Evolutionary conservation across 257 asterid species (phyloP), one percentile per base, ranked within the genome.

Genomic region (Solanum etuberosum): DNA sequence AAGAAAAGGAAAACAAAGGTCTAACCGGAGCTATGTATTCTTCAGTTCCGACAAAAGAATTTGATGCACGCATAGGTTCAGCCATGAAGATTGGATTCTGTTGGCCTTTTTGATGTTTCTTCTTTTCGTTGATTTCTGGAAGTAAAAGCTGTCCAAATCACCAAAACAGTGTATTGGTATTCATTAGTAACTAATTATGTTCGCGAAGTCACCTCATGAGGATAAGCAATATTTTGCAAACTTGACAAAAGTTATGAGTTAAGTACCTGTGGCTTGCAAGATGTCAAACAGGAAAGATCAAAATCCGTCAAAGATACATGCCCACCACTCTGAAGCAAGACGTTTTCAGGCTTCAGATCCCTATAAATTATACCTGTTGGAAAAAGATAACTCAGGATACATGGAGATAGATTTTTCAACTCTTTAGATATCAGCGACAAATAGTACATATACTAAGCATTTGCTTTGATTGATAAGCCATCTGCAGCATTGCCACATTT

Each of bases 1-100:
- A 46, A 4, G 20, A 63, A 40, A 48, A 59, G 42, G 65, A 46
- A 83, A 38, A n/a, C 21, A 54, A 77, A 82, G 57, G 18, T 32
- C 99, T 88, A 84, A 97, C 99, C 91, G 99, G 99, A 91, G 99
- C 99, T 68, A 97, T 97, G 90, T 97, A 97, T 88, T 97, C 99
- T 90, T 97, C 99, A 72, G 99, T 97, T 61, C 99, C 99, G 73
- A 97, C 99, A 85, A 97, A 96, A 73, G 99, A 97, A 87, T 97
- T 97, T 59, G 99, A 97, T 84, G 99, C 99, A 87, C 99, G 93
- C 98, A 96, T 95, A 61, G 99, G 99, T 87, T 97, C 99, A 21
- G 99, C 99, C 95, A 95, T 90, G 76, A 97, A 97, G 71, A 97
- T 92, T 23, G 99, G 99, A 78, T 89, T 80, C 90, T 92, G 98